phyloP scores from a whole-genome alignment of 2,329 filamentous ascomycete genomes.

The Fusarium vanettenii region DNA sequence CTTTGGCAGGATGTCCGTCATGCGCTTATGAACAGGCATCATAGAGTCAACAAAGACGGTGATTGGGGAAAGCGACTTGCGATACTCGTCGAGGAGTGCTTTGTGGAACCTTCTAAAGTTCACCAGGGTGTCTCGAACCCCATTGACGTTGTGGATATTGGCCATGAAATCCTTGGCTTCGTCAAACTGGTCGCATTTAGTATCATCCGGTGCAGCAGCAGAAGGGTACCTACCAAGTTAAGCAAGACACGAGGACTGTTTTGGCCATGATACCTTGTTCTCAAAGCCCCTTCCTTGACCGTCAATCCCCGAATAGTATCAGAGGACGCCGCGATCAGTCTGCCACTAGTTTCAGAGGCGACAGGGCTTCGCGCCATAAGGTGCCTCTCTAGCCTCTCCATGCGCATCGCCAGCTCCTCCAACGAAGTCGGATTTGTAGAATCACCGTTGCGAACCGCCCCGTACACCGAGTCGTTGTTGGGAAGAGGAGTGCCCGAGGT shows the following conservation, averaged over 20 bases:
- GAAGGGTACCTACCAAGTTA: slow-evolving; percentile 58
- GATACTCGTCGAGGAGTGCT: slow-evolving; percentile 60
- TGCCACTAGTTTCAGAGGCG: slow-evolving; percentile 50
- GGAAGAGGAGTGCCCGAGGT: slow-evolving; percentile 32
- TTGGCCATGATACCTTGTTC: slow-evolving; percentile 65
- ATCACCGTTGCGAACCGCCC: slow-evolving; percentile 49
- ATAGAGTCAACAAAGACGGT: slow-evolving; percentile 69
- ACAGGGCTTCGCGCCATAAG: slow-evolving; percentile 57
- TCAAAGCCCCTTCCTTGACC: slow-evolving; percentile 58
- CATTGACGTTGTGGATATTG: slow-evolving; percentile 53
- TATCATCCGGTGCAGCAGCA: background rate
- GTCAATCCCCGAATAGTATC: slow-evolving; percentile 62
- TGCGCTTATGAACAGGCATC: slow-evolving; percentile 67
- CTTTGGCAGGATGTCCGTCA: slow-evolving; percentile 66
- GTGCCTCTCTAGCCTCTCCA: slow-evolving; percentile 66
- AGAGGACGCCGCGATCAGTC: slow-evolving; percentile 52
- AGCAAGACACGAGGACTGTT: slow-evolving; percentile 64
- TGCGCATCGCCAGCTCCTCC: slow-evolving; percentile 61
- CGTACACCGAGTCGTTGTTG: slow-evolving; percentile 40
- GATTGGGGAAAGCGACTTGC: slow-evolving; percentile 61
- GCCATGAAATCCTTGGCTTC: slow-evolving; percentile 65
- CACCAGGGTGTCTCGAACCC: slow-evolving; percentile 56
- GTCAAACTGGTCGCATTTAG: slow-evolving; percentile 56
- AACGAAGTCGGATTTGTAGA: slow-evolving; percentile 49
- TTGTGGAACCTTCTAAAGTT: slow-evolving; percentile 61